Conservation (phyloP, 306 rosid species). For the Sphenostylis stenocarpa region DNA sequence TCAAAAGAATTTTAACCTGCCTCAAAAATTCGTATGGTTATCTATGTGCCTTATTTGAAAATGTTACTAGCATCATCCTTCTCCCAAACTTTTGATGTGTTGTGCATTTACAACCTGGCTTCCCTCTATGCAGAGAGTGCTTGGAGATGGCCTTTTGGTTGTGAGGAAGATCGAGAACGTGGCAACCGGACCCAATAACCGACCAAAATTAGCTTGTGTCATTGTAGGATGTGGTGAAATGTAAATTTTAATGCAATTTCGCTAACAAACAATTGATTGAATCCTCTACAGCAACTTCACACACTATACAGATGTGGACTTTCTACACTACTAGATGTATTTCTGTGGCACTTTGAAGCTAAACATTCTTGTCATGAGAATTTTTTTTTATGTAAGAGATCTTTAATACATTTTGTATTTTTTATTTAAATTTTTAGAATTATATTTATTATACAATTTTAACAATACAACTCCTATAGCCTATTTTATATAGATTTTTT, state of each 20-base stretch:
- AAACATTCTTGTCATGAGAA: not conserved
- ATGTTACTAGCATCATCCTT: slow-evolving; percentile 11
- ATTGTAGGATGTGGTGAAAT: slow-evolving; percentile 97
- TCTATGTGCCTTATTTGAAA: slow-evolving; percentile 1
- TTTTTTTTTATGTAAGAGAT: not conserved
- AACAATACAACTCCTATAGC: too few relatives aligned
- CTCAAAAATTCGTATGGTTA: slow-evolving; percentile 1
- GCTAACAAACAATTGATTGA: slow-evolving; percentile 21
- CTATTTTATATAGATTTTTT: too few relatives aligned
- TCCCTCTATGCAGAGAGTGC: slow-evolving; percentile 72
- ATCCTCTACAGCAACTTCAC: not conserved
- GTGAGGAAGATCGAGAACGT: slow-evolving; percentile 97
- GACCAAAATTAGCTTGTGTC: slow-evolving; percentile 82
- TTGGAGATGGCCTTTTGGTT: slow-evolving; percentile 97
- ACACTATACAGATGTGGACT: slow-evolving; percentile 9
- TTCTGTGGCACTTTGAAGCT: not conserved
- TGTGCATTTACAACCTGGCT: slow-evolving; percentile 15
- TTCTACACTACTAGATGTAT: slow-evolving; percentile 8
- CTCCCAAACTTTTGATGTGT: not conserved
- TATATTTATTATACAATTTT: too few relatives aligned
- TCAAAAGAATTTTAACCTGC: not conserved
- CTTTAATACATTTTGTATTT: too few relatives aligned
- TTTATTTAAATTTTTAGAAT: too few relatives aligned
- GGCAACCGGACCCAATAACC: slow-evolving; percentile 89
- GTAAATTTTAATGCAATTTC: slow-evolving; percentile 38